These are phyloP conservation scores for Tulasnella sp. DNA, from an alignment of 768 basidiomycete species.

Conservation along the genomic window DNA sequence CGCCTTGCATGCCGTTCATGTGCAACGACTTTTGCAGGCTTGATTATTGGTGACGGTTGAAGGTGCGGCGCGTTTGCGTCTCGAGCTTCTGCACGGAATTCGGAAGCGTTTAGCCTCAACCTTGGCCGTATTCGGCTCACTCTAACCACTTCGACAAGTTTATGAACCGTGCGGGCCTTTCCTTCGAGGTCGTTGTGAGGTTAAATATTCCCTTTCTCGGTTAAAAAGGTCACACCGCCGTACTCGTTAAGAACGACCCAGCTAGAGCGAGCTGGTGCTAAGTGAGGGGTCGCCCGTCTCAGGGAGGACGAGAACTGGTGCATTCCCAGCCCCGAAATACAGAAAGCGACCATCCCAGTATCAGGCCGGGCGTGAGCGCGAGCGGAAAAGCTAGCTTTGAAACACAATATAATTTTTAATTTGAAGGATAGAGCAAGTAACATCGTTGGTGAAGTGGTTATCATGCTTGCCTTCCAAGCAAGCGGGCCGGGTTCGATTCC, in stretches of 20 bases:
- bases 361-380: too few species aligned
- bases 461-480: conserved; percentile 81
- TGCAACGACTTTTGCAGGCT: background rate
- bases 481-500: conserved; percentile 63
- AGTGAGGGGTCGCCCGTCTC: too few species aligned
- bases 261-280: background rate
- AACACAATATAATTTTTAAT: background rate
- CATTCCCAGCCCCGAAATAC: too few species aligned
- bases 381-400: background rate
- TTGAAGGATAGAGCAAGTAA: conserved; percentile 19
- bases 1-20: background rate
- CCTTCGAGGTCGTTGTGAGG: background rate
- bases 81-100: background rate
- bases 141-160: background rate
- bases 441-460: conserved; percentile 82
- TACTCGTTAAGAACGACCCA: background rate
- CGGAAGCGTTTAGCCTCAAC: background rate
- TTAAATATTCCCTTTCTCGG: background rate
- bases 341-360: too few species aligned
- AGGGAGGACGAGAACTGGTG: too few species aligned
- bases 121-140: background rate
- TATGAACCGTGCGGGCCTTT: background rate
- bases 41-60: background rate
- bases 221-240: background rate
- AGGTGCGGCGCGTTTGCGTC: background rate